Conservation (phyloP, 2,329 filamentous ascomycete genomes). For the Zymoseptoria crescenta region DNA sequence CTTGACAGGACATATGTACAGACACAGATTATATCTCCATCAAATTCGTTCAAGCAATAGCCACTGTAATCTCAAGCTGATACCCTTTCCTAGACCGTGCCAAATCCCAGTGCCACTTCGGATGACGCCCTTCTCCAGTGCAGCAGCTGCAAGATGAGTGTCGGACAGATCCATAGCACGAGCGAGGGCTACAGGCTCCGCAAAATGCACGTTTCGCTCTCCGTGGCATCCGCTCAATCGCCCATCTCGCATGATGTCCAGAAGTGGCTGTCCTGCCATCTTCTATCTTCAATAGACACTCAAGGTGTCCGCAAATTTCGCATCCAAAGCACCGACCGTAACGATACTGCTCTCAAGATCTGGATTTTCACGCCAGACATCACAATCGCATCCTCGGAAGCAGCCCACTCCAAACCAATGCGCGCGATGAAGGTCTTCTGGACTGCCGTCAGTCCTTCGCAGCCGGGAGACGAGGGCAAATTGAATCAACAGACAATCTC, state of each 20-base stretch:
- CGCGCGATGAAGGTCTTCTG: conserved; percentile 54
- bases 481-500: conserved; percentile 14
- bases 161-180: conserved; percentile 36
- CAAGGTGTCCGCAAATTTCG: conserved; percentile 50
- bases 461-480: not conserved
- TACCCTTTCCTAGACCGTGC: not conserved
- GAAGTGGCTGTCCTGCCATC: conserved; percentile 47
- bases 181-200: conserved; percentile 35
- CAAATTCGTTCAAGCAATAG: not conserved
- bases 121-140: conserved; percentile 23
- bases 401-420: conserved; percentile 29
- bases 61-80: not conserved
- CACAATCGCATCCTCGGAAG: conserved; percentile 44
- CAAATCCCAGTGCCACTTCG: not conserved
- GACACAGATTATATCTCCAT: not conserved
- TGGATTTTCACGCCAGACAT: conserved; percentile 57
- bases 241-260: conserved; percentile 11
- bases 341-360: conserved; percentile 24
- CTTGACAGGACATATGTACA: conserved; percentile 15
- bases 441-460: conserved; percentile 14
- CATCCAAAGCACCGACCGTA: conserved; percentile 36
- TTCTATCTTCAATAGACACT: conserved; percentile 49
- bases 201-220: conserved; percentile 24
- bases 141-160: conserved; percentile 29
- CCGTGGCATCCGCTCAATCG: not conserved